These are phyloP conservation scores for Narthecium ossifragum DNA, from an alignment of 106 monocot genomes.

Conservation along the genomic window DNA sequence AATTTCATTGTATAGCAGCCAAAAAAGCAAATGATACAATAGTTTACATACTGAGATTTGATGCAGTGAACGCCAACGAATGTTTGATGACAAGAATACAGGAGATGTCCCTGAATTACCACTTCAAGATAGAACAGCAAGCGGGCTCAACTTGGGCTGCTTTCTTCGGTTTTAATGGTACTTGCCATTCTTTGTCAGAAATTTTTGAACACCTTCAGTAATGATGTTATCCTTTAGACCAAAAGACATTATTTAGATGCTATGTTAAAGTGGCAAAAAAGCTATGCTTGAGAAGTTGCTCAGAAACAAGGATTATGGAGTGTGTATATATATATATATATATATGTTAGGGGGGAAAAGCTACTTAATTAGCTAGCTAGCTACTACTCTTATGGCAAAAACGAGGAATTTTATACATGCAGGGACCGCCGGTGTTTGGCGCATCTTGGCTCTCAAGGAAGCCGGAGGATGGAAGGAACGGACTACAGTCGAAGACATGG, in stretches of 20 bases:
- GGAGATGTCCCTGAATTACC: conserved; percentile 36
- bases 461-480: conserved; percentile 34
- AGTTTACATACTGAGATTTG: not conserved
- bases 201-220: too few species aligned
- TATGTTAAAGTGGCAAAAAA: too few species aligned
- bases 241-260: too few species aligned
- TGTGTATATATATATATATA: too few species aligned
- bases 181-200: not conserved
- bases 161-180: conserved; percentile 38
- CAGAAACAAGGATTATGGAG: too few species aligned
- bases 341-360: too few species aligned
- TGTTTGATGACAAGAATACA: conserved; percentile 34
- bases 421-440: conserved; percentile 38
- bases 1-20: too few species aligned
- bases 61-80: conserved; percentile 30
- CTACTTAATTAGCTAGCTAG: too few species aligned
- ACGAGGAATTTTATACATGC: not conserved
- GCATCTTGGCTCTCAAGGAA: conserved; percentile 20
- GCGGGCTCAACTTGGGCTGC: conserved; percentile 24
- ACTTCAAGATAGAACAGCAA: conserved; percentile 32
- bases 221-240: not conserved
- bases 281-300: too few species aligned
- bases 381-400: too few species aligned
- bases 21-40: not conserved
- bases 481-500: conserved; percentile 39